These are phyloP conservation scores for Fusarium sp. DNA, from an alignment of 2,329 filamentous ascomycete genomes.

Conservation along the genomic window DNA sequence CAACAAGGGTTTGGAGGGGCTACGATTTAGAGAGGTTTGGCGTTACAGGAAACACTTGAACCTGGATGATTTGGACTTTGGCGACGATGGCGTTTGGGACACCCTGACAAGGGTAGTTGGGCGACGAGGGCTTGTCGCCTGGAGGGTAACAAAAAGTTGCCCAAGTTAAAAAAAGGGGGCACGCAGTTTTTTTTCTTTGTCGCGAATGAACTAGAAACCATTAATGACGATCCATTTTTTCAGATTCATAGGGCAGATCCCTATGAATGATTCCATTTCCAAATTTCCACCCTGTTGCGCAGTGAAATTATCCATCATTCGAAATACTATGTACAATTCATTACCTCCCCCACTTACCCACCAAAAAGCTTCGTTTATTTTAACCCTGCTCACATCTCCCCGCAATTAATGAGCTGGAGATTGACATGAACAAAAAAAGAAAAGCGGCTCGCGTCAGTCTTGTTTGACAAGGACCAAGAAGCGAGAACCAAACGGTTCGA, in stretches of 20 bases:
- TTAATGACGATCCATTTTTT: slow-evolving; percentile 36
- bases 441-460: slow-evolving; percentile 24
- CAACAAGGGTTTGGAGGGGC: slow-evolving; percentile 67
- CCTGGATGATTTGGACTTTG: slow-evolving; percentile 83
- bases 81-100: slow-evolving; percentile 77
- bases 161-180: slow-evolving; percentile 30
- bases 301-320: slow-evolving; percentile 10
- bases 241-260: slow-evolving; percentile 8
- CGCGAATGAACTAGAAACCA: slow-evolving; percentile 33
- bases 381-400: slow-evolving; percentile 12
- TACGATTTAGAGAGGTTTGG: slow-evolving; percentile 78
- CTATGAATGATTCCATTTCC: slow-evolving; percentile 11
- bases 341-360: slow-evolving; percentile 21
- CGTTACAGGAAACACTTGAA: slow-evolving; percentile 75
- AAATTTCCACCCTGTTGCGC: slow-evolving; percentile 3
- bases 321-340: slow-evolving; percentile 2
- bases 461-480: slow-evolving; percentile 9
- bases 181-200: slow-evolving; percentile 8
- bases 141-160: slow-evolving; percentile 74
- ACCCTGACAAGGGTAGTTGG: slow-evolving; percentile 76
- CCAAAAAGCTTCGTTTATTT: background rate
- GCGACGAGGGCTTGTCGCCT: slow-evolving; percentile 68
- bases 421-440: slow-evolving; percentile 6
- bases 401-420: slow-evolving; percentile 16
- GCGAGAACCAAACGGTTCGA: background rate